Base-by-base conservation (phyloP, 129 eudicot genomes). In the Escallonia herrerae region DNA sequence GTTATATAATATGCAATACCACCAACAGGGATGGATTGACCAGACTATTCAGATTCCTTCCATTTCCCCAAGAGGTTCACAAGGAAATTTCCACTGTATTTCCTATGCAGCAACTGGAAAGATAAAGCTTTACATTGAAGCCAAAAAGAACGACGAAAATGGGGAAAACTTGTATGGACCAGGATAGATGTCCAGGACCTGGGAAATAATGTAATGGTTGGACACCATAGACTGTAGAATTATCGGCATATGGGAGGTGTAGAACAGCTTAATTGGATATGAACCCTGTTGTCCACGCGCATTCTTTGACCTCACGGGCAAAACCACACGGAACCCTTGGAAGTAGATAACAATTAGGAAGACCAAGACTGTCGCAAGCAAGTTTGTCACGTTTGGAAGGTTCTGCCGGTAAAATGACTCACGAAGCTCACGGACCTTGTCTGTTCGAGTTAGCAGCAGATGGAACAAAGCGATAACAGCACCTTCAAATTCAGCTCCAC, bases 401-500 rank as follows among this genome's bases (percentile, higher is more conserved):
- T 91, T 91, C 75, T 91, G 96, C 66, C 97, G 79, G 81, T 87
- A 91, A 83, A 90, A 90, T 39, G 94, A 94, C 75, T 84, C 97
- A 15, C 93, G 87, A 54, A 90, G 63, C 10, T 93, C 90, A 15
- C 86, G 60, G 33, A 84, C 83, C 66, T 84, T 84, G 46, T 84
- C 83, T 6, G 80, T 74, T 39, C 93, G 65, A 5, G 95, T 90
- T n/a, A 90, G 80, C 72, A 87, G 63, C 54, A 90, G 79, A 72
- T 90, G 97, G 80, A 90, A 79, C 60, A 86, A 69, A 15, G 97
- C 97, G 49, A 87, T 87, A 43, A 84, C 85, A 45, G 97, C n/a
- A n/a, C n/a, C n/a, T n/a, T n/a, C n/a, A n/a, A n/a, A n/a, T n/a
- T n/a, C n/a, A n/a, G n/a, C n/a, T n/a, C n/a, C n/a, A n/a, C n/a